Evolutionary conservation across 176 grass and related monocot genomes (phyloP).

Genomic region (Areca catechu): DNA sequence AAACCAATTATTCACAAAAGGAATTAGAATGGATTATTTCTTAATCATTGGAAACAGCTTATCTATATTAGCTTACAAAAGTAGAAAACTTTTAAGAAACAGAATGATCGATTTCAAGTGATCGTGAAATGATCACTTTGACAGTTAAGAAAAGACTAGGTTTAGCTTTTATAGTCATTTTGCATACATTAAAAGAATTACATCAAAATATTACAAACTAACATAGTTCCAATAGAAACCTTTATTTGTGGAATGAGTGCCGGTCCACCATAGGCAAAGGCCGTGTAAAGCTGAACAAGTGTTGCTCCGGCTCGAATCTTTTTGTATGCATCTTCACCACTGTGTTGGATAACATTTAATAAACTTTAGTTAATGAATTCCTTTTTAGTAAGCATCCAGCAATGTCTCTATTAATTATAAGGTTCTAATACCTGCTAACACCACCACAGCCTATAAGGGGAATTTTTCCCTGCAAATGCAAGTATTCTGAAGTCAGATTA

Average conservation of each 20-base stretch:
- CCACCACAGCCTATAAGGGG: constrained; percentile 88
- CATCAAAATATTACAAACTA: constrained; percentile 4
- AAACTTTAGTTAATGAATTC: constrained; percentile 18
- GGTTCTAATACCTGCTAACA: constrained; percentile 56
- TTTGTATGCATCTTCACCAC: constrained; percentile 95
- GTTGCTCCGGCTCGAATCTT: constrained; percentile 90
- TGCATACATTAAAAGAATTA: background rate
- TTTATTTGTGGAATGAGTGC: constrained; percentile 90
- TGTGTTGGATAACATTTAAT: constrained; percentile 21
- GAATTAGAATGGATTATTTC: too few relatives aligned
- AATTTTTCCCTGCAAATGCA: constrained; percentile 71
- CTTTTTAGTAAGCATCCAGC: background rate
- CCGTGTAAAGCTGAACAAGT: constrained; percentile 86
- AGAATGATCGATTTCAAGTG: too few relatives aligned
- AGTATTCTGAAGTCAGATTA: background rate
- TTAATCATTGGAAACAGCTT: too few relatives aligned
- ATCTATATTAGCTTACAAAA: too few relatives aligned
- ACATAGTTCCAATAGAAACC: constrained; percentile 26
- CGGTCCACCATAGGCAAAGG: constrained; percentile 78
- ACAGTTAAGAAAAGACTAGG: too few relatives aligned
- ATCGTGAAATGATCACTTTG: too few relatives aligned
- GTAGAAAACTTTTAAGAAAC: too few relatives aligned
- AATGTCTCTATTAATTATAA: too few relatives aligned
- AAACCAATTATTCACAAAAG: too few relatives aligned
- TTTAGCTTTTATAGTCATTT: too few relatives aligned